phyloP scores from a whole-genome alignment of 495 filamentous ascomycete species.

The Penicillium coprophilum region DNA sequence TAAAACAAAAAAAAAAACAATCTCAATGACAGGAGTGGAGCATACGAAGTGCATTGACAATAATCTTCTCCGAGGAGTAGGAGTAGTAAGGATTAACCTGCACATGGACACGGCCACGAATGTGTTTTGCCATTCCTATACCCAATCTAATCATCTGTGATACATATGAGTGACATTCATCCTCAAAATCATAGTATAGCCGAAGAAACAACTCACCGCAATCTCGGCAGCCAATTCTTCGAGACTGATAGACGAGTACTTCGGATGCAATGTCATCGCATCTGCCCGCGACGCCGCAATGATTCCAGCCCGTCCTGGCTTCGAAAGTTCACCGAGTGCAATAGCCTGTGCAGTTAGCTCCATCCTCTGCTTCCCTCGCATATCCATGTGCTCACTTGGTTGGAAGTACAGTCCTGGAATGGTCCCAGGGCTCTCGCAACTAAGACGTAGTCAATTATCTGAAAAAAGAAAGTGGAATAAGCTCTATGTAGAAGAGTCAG shows the following conservation, averaged over 20 bases:
- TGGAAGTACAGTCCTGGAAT: conserved; percentile 67
- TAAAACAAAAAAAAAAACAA: not conserved
- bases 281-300: conserved; percentile 47
- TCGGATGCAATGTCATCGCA: conserved; percentile 31
- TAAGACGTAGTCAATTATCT: conserved; percentile 18
- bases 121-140: conserved; percentile 50
- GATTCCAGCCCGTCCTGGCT: conserved; percentile 43
- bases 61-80: conserved; percentile 51
- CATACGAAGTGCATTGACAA: conserved; percentile 57
- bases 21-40: not conserved
- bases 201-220: conserved; percentile 26
- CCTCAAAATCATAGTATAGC: not conserved
- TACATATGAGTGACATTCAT: not conserved
- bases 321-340: conserved; percentile 56
- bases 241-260: conserved; percentile 40
- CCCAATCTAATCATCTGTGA: conserved; percentile 53
- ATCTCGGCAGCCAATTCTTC: conserved; percentile 59
- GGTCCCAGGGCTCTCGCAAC: conserved; percentile 57
- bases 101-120: conserved; percentile 57
- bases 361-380: not conserved
- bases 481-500: not conserved
- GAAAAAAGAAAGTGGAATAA: too few relatives aligned
- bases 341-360: conserved; percentile 45
- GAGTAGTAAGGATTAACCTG: conserved; percentile 61
- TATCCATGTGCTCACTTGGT: conserved; percentile 46